Evolutionary conservation across 2,329 filamentous ascomycete genomes (phyloP).

Genomic region (Moelleriella libera): DNA sequence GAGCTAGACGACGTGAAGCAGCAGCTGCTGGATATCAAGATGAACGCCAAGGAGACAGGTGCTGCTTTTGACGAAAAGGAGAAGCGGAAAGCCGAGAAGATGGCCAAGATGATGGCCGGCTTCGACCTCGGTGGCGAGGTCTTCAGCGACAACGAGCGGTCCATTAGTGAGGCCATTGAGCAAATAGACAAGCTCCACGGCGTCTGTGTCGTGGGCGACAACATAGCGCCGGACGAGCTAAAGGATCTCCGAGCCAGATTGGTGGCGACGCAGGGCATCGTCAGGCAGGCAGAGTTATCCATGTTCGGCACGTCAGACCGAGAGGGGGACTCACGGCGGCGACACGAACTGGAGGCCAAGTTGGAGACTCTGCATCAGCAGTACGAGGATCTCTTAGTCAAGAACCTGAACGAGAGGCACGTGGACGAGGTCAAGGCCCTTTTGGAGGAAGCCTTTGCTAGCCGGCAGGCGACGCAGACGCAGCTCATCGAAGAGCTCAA

Average conservation of each 20-base stretch:
- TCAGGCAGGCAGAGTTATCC: slow-evolving; percentile 82
- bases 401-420: slow-evolving; percentile 65
- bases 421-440: slow-evolving; percentile 72
- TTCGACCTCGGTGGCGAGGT: slow-evolving; percentile 89
- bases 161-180: slow-evolving; percentile 70
- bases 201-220: slow-evolving; percentile 61
- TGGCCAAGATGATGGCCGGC: slow-evolving; percentile 99
- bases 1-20: slow-evolving; percentile 95
- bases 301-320: slow-evolving; percentile 55
- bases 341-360: slow-evolving; percentile 63
- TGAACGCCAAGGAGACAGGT: slow-evolving; percentile 87
- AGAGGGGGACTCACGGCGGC: slow-evolving; percentile 51
- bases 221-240: slow-evolving; percentile 70
- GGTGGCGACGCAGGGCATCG: slow-evolving; percentile 80
- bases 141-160: slow-evolving; percentile 84
- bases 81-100: slow-evolving; percentile 96
- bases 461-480: slow-evolving; percentile 58
- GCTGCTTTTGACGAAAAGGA: slow-evolving; percentile 93
- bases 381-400: slow-evolving; percentile 70
- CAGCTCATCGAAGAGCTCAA: slow-evolving; percentile 66
- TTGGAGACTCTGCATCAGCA: slow-evolving; percentile 63
- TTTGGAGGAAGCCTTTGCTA: slow-evolving; percentile 62
- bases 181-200: slow-evolving; percentile 69
- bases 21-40: slow-evolving; percentile 87
- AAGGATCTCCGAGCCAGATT: slow-evolving; percentile 63